Conservation (phyloP, 2,329 filamentous ascomycete genomes). For the Botrytis fabae region DNA sequence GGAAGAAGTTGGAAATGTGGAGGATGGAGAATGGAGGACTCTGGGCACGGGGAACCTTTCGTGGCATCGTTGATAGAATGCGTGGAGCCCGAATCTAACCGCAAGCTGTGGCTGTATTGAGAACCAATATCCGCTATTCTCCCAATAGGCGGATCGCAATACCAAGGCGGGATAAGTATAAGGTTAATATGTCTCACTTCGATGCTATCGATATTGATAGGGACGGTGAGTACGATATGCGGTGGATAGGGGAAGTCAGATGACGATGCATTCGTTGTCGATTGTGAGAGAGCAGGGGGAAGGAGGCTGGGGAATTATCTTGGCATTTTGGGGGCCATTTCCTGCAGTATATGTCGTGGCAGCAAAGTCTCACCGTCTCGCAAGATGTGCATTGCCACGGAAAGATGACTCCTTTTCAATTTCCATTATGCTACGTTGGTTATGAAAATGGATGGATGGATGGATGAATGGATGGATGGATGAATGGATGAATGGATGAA, state of each 20-base stretch:
- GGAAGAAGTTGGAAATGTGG: slow-evolving; percentile 9
- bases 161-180: neutral
- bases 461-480: no score
- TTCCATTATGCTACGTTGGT: neutral
- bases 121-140: slow-evolving; percentile 8
- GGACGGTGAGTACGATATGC: slow-evolving; percentile 18
- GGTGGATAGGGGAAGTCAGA: slow-evolving; percentile 5
- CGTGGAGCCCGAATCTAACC: neutral
- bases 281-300: neutral
- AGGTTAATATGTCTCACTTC: slow-evolving; percentile 8
- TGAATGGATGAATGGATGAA: neutral
- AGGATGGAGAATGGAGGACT: slow-evolving; percentile 18
- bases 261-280: slow-evolving; percentile 4
- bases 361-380: slow-evolving; percentile 3
- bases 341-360: slow-evolving; percentile 7
- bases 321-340: slow-evolving; percentile 4
- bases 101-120: neutral
- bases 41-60: slow-evolving; percentile 7
- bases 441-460: neutral
- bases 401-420: neutral
- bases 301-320: slow-evolving; percentile 2
- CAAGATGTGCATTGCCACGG: neutral
- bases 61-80: neutral
- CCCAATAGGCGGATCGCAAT: neutral
- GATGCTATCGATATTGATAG: slow-evolving; percentile 16